Percentiles rank a stretch among this genome's conserved stretches.
Evolutionary conservation across 805 yeast species (phyloP).

Genomic region (Cyberlindnera euphorbiae): DNA sequence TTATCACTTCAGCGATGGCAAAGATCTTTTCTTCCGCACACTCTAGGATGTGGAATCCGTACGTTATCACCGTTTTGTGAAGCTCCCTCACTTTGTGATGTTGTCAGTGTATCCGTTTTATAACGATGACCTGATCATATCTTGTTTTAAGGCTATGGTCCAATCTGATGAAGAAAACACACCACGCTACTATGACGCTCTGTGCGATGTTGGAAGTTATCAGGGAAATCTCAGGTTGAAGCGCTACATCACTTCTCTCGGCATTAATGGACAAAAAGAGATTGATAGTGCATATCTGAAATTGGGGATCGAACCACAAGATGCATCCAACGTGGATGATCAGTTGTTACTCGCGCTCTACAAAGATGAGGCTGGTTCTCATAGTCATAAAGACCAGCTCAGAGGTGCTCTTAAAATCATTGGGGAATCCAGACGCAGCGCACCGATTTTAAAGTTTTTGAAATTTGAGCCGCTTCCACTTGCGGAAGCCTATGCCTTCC

Average conservation of each 20-base stretch:
- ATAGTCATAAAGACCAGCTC: constrained; percentile 22
- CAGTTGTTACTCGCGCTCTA: constrained; percentile 30
- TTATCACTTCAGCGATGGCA: constrained; percentile 25
- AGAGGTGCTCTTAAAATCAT: constrained; percentile 37
- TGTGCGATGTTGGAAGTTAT: constrained; percentile 44
- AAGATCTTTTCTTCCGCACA: constrained; percentile 27
- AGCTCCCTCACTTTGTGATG: constrained; percentile 34
- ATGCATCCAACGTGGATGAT: constrained; percentile 24
- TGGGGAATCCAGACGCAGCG: constrained; percentile 35
- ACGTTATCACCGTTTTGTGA: constrained; percentile 20
- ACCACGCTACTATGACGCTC: constrained; percentile 55
- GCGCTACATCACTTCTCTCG: constrained; percentile 42
- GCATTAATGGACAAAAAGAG: constrained; percentile 48
- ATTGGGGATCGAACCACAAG: constrained; percentile 31
- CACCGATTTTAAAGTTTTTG: constrained; percentile 31
- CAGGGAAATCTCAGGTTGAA: constrained; percentile 44
- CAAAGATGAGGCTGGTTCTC: constrained; percentile 24
- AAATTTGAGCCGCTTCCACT: constrained; percentile 45
- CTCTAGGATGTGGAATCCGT: constrained; percentile 29
- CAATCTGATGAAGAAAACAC: constrained; percentile 38
- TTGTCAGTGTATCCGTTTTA: constrained; percentile 47
- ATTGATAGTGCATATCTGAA: constrained; percentile 33
- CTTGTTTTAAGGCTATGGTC: constrained; percentile 40
- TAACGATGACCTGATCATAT: constrained; percentile 42
- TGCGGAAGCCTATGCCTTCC: constrained; percentile 43